Evolutionary conservation across 768 basidiomycete species (phyloP), one percentile per base, ranked within the genome.

Genomic region (Pleurotus platypus): DNA sequence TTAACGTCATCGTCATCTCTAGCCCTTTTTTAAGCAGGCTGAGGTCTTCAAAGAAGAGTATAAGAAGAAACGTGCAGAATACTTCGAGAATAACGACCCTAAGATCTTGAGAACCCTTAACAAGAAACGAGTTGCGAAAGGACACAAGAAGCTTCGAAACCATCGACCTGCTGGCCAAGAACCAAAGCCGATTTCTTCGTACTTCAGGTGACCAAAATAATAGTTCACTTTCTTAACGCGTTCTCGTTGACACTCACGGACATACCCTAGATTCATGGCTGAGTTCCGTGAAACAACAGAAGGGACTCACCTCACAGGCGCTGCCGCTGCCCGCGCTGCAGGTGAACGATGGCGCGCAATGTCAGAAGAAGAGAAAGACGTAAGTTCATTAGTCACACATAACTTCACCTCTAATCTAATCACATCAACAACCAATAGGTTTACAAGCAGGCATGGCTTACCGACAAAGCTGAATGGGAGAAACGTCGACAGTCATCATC

Each of bases 331-430:
- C 2, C 11, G 59, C 30, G 60, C 58, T 12, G 67, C 66, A 18
- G 73, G 38, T 13, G 54, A 39, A 4, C 64, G 61, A 12, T 75
- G 74, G 74, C 63, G 58, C 13, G 60, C 61, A 24, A 61, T 76
- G 69, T 63, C 70, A 5, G 11, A 46, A 1, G 64, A 62, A n/a
- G 71, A 73, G 55, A 73, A 70, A 58, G 61, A 63, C 6, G 74
- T 72, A 20, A 38, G 63, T 56, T 24, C 5, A 22, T n/a, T 9
- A 42, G 30, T 42, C 13, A 13, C 37, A 3, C 4, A 18, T 7
- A 15, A 16, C 20, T 5, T 26, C 35, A 26, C 18, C n/a, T 30
- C 27, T 22, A 20, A n/a, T 40, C n/a, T 22, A 22, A n/a, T 40
- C n/a, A 26, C 24, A 39, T 22, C 11, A 16, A 42, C 26, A 8